A percentile compares a stretch with the other conserved stretches of the same genome.
Evolutionary conservation across 345 rosid genomes (phyloP).

Genomic region (Corchorus olitorius): DNA sequence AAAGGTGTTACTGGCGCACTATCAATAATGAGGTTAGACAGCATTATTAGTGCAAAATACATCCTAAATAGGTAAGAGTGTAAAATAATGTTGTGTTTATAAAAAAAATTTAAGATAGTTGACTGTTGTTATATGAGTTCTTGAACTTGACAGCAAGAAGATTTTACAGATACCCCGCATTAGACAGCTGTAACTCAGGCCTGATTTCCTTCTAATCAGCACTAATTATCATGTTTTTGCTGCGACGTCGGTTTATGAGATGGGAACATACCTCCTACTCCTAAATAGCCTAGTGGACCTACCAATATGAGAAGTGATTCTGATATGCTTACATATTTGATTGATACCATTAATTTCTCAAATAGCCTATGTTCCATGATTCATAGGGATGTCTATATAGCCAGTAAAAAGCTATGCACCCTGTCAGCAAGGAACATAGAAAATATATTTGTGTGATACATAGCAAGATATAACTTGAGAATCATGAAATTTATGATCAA

Average conservation of each 20-base stretch:
- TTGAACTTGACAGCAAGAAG: background rate
- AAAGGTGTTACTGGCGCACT: background rate
- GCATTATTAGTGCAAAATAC: background rate
- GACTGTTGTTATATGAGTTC: background rate
- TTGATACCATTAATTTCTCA: background rate
- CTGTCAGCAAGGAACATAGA: background rate
- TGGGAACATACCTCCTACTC: background rate
- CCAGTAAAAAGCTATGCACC: background rate
- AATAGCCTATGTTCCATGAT: background rate
- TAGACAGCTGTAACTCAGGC: background rate
- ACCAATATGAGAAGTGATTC: background rate
- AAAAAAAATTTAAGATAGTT: background rate
- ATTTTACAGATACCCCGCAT: background rate
- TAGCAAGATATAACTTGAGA: background rate
- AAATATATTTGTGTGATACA: background rate
- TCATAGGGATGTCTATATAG: background rate
- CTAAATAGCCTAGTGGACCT: background rate
- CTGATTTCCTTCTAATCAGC: background rate
- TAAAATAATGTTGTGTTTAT: background rate
- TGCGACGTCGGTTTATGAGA: background rate
- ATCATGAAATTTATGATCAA: background rate
- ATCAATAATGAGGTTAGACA: background rate
- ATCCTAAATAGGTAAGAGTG: background rate
- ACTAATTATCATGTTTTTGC: background rate
- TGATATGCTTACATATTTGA: background rate